Percentiles rank a stretch among this genome's conserved stretches.
These are phyloP conservation scores for Shiraia bambusicola DNA, from an alignment of 2,329 filamentous ascomycete species.

Conservation along the genomic window DNA sequence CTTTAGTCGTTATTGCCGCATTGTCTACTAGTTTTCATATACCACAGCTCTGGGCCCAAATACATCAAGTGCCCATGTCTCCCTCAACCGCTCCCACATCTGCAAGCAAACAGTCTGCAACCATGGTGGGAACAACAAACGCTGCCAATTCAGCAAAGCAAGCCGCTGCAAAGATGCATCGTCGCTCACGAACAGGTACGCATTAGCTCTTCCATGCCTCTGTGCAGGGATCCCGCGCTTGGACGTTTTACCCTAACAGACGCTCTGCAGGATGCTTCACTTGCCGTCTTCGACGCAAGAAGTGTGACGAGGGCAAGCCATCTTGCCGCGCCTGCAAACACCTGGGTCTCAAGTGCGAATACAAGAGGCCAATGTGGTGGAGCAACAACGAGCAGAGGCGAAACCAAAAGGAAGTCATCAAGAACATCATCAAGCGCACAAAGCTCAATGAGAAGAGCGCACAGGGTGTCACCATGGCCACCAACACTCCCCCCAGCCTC, in stretches of 20 bases:
- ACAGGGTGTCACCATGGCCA: slow-evolving; percentile 50
- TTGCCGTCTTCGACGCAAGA: slow-evolving; percentile 67
- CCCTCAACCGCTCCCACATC: slow-evolving; percentile 47
- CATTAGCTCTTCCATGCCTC: slow-evolving; percentile 37
- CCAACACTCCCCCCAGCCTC: slow-evolving; percentile 72
- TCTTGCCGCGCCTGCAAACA: slow-evolving; percentile 65
- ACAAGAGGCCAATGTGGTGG: slow-evolving; percentile 97
- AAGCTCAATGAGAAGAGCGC: slow-evolving; percentile 87
- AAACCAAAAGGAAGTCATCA: slow-evolving; percentile 91
- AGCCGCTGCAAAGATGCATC: slow-evolving; percentile 82
- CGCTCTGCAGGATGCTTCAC: slow-evolving; percentile 62
- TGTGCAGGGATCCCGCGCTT: slow-evolving; percentile 42
- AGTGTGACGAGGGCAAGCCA: slow-evolving; percentile 69
- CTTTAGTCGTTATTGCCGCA: slow-evolving; percentile 46
- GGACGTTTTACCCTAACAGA: slow-evolving; percentile 38
- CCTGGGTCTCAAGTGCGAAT: slow-evolving; percentile 87
- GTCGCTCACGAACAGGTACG: slow-evolving; percentile 91
- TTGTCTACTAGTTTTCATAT: slow-evolving; percentile 46
- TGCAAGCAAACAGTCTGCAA: slow-evolving; percentile 47
- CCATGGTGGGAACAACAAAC: slow-evolving; percentile 52
- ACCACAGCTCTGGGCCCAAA: slow-evolving; percentile 45
- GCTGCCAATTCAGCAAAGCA: slow-evolving; percentile 54
- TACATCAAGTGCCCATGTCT: slow-evolving; percentile 52
- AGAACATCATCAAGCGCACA: slow-evolving; percentile 95
- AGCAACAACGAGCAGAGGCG: slow-evolving; percentile 84